phyloP scores from a whole-genome alignment of 2,329 filamentous ascomycete species.

The Apiospora koreana region DNA sequence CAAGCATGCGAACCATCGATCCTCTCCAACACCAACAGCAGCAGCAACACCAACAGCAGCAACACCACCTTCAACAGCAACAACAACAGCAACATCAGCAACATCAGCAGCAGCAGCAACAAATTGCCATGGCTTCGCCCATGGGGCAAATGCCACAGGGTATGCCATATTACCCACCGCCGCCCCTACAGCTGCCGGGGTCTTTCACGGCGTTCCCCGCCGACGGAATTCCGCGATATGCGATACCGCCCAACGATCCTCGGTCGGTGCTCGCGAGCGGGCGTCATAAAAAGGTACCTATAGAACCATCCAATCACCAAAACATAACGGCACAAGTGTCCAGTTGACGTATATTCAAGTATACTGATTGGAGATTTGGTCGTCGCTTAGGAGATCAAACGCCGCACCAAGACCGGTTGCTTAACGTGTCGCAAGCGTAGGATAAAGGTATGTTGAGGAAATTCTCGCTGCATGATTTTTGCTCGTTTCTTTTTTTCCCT shows the following conservation, averaged over 20 bases:
- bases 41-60: background rate
- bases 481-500: constrained; percentile 13
- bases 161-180: constrained; percentile 45
- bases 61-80: constrained; percentile 26
- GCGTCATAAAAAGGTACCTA: constrained; percentile 58
- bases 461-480: constrained; percentile 19
- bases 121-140: constrained; percentile 39
- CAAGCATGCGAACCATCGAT: constrained; percentile 46
- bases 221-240: constrained; percentile 46
- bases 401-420: constrained; percentile 64
- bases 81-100: constrained; percentile 21
- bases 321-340: constrained; percentile 26
- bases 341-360: constrained; percentile 19
- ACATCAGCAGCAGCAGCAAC: constrained; percentile 29
- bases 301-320: background rate
- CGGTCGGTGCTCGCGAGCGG: constrained; percentile 47
- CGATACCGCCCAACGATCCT: constrained; percentile 49
- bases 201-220: constrained; percentile 46
- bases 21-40: constrained; percentile 23
- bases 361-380: constrained; percentile 15
- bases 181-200: constrained; percentile 35
- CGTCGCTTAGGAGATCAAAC: constrained; percentile 57
- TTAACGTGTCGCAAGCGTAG: constrained; percentile 62
- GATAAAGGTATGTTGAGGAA: constrained; percentile 56
- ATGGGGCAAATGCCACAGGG: constrained; percentile 37